Evolutionary conservation across 1,139 yeast species (phyloP).

Genomic region (Pichia terricola): DNA sequence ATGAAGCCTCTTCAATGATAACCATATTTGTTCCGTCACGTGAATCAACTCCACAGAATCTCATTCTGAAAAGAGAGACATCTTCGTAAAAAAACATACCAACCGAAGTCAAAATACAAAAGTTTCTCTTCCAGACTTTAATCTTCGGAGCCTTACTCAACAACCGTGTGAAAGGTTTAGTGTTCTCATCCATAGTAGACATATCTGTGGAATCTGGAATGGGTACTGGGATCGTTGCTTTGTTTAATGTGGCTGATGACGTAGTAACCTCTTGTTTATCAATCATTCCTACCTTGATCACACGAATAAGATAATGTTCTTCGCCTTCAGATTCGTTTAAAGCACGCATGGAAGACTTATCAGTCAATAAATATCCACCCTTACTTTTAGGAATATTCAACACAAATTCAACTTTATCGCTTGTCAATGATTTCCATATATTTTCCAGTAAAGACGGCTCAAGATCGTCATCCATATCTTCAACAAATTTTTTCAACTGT

Average conservation of each 20-base stretch:
- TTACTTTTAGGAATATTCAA: constrained; percentile 18
- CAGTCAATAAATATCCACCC: constrained; percentile 16
- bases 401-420: constrained; percentile 15
- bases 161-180: too few species aligned
- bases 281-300: constrained; percentile 24
- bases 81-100: constrained; percentile 36
- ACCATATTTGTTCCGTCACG: constrained; percentile 14
- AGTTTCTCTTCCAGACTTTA: constrained; percentile 32
- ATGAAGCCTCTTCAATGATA: constrained; percentile 20
- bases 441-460: constrained; percentile 10
- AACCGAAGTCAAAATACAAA: constrained; percentile 34
- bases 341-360: constrained; percentile 10
- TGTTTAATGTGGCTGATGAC: constrained; percentile 8
- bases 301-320: constrained; percentile 20
- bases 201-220: neutral
- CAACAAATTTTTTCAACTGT: constrained; percentile 8
- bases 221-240: constrained; percentile 1
- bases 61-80: constrained; percentile 22
- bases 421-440: constrained; percentile 12
- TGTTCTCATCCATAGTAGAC: neutral
- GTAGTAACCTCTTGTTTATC: constrained; percentile 22
- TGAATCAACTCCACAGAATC: constrained; percentile 9
- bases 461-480: constrained; percentile 9
- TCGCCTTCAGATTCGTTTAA: constrained; percentile 12
- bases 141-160: constrained; percentile 5